Evolutionary conservation across 2,329 filamentous ascomycete genomes (phyloP), one percentile per base, ranked within the genome.

Genomic region (Paracorniculantispora psalliotae): DNA sequence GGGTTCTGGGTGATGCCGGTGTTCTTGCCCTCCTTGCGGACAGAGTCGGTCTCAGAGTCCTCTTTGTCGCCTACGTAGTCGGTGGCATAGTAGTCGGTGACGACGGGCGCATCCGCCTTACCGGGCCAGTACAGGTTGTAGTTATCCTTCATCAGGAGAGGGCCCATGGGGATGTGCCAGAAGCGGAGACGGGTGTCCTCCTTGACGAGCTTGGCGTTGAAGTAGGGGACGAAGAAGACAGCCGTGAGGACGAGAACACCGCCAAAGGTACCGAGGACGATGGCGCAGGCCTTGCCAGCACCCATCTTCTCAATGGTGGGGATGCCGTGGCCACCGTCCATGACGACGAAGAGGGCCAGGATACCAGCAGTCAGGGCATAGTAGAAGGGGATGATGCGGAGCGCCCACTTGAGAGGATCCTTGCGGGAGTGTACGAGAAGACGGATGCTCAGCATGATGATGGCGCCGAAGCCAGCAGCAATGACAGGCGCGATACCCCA

Each of bases 121-220:
- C 64, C 66, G 33, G 67, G 66, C 44, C 57, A 61, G 63, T 67
- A 67, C 39, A 70, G 48, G 33, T 52, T 57, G 13, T 63, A 62
- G 56, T 68, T 62, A 17, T 69, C 63, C 54, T 28, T 64, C 53
- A 59, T 69, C 21, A 77, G 67, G 4, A 73, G 62, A 25, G 60
- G 78, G 0, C 77, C 78, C 7, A 75, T 64, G 28, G 67, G 59
- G 37, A 73, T 63, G 54, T 74, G 69, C 53, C 66, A 71, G 53
- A 67, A 63, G n/a, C 67, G 66, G 55, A 74, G 59, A 17, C 67
- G 67, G 17, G 65, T 33, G 56, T 73, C 72, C 51, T 71, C 57
- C 57, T 67, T 67, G 61, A 74, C 57, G 19, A 75, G 64, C 19
- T 68, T 65, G 37, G 70, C 67, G 57, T 74, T 64, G 55, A 71